A percentile compares a stretch with the other conserved stretches of the same genome.
phyloP scores from a whole-genome alignment of 768 basidiomycete species.

The Thelephora ganbajun region DNA sequence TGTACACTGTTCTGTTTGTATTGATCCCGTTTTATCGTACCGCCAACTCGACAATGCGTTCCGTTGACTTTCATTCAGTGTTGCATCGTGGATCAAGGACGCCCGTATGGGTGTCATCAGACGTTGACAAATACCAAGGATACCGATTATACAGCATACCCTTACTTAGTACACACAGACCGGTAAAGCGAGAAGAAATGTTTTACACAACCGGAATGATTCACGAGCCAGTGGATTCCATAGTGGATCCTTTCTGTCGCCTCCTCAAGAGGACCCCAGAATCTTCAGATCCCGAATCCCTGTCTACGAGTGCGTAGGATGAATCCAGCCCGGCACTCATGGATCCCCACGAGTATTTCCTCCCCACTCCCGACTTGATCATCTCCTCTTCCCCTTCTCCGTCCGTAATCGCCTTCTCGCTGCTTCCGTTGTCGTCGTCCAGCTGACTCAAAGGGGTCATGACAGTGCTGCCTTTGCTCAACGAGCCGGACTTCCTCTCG shows the following conservation, averaged over 20 bases:
- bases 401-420: background rate
- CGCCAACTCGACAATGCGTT: no score
- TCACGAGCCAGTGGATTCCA: background rate
- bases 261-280: constrained; percentile 10
- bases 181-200: background rate
- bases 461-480: background rate
- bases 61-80: no score
- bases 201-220: background rate
- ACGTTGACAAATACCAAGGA: background rate
- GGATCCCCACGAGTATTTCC: constrained; percentile 4
- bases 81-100: no score
- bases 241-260: background rate
- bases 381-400: constrained; percentile 2
- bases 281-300: constrained; percentile 13
- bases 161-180: background rate
- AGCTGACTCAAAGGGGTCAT: background rate
- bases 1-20: no score
- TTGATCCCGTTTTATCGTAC: no score
- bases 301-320: constrained; percentile 13
- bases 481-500: background rate
- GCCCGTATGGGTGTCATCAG: background rate
- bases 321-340: constrained; percentile 11
- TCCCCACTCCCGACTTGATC: constrained; percentile 6
- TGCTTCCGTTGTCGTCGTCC: constrained; percentile 1
- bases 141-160: background rate